phyloP scores from a whole-genome alignment of 208 protist genomes.

The Trypanosoma brucei region DNA sequence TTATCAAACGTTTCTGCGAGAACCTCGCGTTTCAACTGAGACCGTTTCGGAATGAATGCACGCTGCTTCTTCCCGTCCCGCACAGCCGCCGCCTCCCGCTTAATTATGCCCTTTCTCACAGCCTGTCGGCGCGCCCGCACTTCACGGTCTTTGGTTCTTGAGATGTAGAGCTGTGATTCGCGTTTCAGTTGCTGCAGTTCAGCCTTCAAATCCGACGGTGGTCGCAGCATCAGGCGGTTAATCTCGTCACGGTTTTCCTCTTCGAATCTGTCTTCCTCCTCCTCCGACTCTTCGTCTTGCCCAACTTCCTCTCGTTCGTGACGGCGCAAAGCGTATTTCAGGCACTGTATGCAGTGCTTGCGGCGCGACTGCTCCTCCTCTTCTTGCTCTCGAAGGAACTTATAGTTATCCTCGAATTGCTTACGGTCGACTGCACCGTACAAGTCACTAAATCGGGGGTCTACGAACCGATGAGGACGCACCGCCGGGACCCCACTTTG shows the following conservation, averaged over 20 bases:
- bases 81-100: slow-evolving; percentile 69
- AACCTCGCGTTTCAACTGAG: slow-evolving; percentile 65
- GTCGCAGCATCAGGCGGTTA: slow-evolving; percentile 45
- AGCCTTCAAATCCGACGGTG: slow-evolving; percentile 33
- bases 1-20: slow-evolving; percentile 67
- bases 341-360: slow-evolving; percentile 57
- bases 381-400: slow-evolving; percentile 70
- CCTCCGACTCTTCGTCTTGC: slow-evolving; percentile 51
- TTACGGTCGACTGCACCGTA: slow-evolving; percentile 44
- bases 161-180: slow-evolving; percentile 56
- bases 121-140: slow-evolving; percentile 34
- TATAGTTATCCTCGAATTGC: slow-evolving; percentile 71
- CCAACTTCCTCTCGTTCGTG: slow-evolving; percentile 60
- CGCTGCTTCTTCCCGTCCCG: slow-evolving; percentile 60
- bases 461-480: slow-evolving; percentile 21
- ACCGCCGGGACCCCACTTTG: slow-evolving; percentile 1
- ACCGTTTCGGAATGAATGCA: slow-evolving; percentile 78
- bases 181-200: slow-evolving; percentile 72
- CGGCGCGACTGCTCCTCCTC: slow-evolving; percentile 65
- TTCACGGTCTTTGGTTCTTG: slow-evolving; percentile 34
- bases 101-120: slow-evolving; percentile 53
- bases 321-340: slow-evolving; percentile 64
- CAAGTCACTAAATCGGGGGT: slow-evolving; percentile 81
- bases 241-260: slow-evolving; percentile 62
- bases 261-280: slow-evolving; percentile 74